phyloP scores from a whole-genome alignment of 2,329 filamentous ascomycete species.

The Penicillium sclerotigenum region DNA sequence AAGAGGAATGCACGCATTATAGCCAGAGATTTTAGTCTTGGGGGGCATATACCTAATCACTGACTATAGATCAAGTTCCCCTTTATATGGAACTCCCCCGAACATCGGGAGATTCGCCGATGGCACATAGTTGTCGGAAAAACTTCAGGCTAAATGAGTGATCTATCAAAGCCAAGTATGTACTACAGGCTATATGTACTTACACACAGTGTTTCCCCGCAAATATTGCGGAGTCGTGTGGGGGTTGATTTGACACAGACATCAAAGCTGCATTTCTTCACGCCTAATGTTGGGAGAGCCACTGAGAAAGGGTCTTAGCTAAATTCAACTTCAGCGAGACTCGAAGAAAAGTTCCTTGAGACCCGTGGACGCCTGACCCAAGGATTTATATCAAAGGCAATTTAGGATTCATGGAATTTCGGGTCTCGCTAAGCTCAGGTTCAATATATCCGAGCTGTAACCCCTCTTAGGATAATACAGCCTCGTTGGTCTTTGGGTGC shows the following conservation, averaged over 20 bases:
- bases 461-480: not conserved
- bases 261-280: not conserved
- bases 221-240: slow-evolving; percentile 8
- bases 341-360: not conserved
- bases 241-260: slow-evolving; percentile 5
- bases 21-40: not conserved
- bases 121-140: not conserved
- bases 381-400: not conserved
- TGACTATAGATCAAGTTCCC: not conserved
- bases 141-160: slow-evolving; percentile 17
- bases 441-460: not conserved
- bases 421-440: not conserved
- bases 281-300: not conserved
- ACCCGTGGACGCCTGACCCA: not conserved
- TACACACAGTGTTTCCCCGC: slow-evolving; percentile 9
- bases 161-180: not conserved
- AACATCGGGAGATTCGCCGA: not conserved
- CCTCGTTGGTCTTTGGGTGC: not conserved
- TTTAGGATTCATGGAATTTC: not conserved
- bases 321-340: not conserved
- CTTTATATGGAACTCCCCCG: slow-evolving; percentile 7
- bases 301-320: not conserved
- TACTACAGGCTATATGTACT: not conserved
- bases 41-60: not conserved
- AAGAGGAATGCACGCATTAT: slow-evolving; percentile 12